Evolutionary conservation across 1,284 basidiomycete species (phyloP).

Genomic region (Puccinia novopanici): DNA sequence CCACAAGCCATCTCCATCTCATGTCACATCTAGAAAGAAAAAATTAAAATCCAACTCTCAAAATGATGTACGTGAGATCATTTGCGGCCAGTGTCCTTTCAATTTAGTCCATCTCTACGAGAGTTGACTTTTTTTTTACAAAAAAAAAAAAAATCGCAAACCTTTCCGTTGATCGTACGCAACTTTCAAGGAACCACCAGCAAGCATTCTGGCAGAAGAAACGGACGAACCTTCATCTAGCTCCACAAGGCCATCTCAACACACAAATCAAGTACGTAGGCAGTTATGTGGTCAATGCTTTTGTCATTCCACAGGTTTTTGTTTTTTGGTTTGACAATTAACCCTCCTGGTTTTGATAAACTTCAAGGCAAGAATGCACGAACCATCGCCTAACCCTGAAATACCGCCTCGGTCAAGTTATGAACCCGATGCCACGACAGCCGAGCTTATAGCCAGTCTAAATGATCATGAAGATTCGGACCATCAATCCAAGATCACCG

Average conservation of each 20-base stretch:
- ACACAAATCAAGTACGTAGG: background rate
- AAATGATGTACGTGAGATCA: background rate
- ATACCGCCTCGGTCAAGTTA: background rate
- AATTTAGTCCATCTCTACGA: background rate
- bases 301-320: background rate
- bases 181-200: background rate
- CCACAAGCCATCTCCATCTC: background rate
- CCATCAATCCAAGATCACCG: background rate
- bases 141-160: no score
- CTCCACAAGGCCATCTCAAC: background rate
- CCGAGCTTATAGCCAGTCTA: slow-evolving; percentile 13
- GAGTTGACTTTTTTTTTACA: no score
- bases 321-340: background rate
- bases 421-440: slow-evolving; percentile 11
- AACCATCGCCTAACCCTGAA: background rate
- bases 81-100: background rate
- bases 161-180: background rate
- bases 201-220: background rate
- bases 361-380: background rate
- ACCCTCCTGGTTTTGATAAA: background rate
- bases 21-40: background rate
- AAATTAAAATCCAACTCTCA: background rate
- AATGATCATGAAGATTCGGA: slow-evolving; percentile 22
- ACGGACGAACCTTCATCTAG: background rate
- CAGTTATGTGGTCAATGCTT: background rate